These are phyloP conservation scores for Botrytis hyacinthi DNA, from an alignment of 2,329 filamentous ascomycete species.

Conservation along the genomic window DNA sequence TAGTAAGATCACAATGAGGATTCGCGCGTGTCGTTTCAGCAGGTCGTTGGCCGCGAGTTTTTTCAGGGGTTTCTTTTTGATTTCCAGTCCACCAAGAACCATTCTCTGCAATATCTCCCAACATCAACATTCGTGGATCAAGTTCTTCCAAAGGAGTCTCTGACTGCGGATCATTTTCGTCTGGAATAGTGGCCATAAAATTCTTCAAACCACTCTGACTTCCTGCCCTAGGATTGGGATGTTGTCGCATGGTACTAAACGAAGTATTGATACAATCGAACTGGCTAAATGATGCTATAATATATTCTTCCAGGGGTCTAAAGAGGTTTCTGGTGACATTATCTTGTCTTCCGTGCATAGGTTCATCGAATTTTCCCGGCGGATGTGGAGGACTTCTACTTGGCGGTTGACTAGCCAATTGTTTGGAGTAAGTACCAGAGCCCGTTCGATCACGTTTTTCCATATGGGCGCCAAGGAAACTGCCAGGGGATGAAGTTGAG, in stretches of 20 bases:
- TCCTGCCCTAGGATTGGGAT: slow-evolving; percentile 33
- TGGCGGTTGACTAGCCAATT: background rate
- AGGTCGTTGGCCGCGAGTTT: slow-evolving; percentile 36
- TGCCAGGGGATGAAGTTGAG: slow-evolving; percentile 34
- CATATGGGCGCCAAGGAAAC: slow-evolving; percentile 27
- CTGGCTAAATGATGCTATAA: slow-evolving; percentile 65
- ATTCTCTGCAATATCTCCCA: slow-evolving; percentile 78
- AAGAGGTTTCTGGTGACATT: slow-evolving; percentile 60
- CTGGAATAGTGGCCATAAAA: slow-evolving; percentile 29
- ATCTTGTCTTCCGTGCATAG: slow-evolving; percentile 40
- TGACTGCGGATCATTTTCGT: slow-evolving; percentile 38
- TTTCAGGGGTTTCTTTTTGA: slow-evolving; percentile 41
- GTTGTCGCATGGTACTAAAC: slow-evolving; percentile 57
- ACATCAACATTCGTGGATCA: slow-evolving; percentile 70
- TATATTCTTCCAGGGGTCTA: slow-evolving; percentile 73
- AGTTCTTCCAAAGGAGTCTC: slow-evolving; percentile 53
- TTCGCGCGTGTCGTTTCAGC: slow-evolving; percentile 28
- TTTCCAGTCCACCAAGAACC: slow-evolving; percentile 77
- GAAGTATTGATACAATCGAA: slow-evolving; percentile 74
- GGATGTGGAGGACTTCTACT: slow-evolving; percentile 16
- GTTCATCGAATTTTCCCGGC: slow-evolving; percentile 10
- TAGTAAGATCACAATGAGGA: slow-evolving; percentile 45
- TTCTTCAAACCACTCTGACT: slow-evolving; percentile 33
- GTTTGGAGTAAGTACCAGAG: slow-evolving; percentile 11
- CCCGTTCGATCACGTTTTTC: slow-evolving; percentile 17